Evolutionary conservation across 345 rosid species (phyloP), one percentile per base, ranked within the genome.

Genomic region (Erodium maritimum): DNA sequence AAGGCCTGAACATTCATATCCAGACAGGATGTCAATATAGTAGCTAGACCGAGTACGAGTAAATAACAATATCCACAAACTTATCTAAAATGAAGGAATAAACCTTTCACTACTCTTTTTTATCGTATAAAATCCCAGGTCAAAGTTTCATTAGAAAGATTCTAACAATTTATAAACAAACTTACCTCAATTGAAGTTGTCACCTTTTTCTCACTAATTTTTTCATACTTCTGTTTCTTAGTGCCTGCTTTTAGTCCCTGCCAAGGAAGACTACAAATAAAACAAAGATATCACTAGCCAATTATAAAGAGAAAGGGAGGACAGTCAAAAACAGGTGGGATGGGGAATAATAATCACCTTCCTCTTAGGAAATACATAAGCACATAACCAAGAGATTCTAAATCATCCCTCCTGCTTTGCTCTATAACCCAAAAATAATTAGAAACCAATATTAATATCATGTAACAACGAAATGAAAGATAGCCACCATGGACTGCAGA

Each of bases 371-470:
- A 93, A 61, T 93, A 93, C 91, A 93, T 82, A 65, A 93, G 90
- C 54, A 90, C 96, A 71, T 85, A 93, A 65, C 99, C 99, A 70
- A 93, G 97, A 1, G 97, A 87, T 71, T 90, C 95, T 61, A 90
- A 72, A 83, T 90, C 97, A 75, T 90, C 97, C 77, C 99, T 80
- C 65, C 99, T 83, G 77, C 99, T 93, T 89, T 93, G 99, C 77
- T 93, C 99, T 93, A 53, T 5, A 57, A 7, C 19, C 20, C 37
- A 29, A 1, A 29, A 29, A 29, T 61, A n/a, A n/a, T n/a, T n/a
- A 54, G 46, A 54, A 58, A 21, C 21, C 54, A 63, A 29, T 3
- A 25, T 46, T 16, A 46, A 55, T 51, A 59, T 13, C 2, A 22
- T n/a, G 61, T 19, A 19, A 21, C 19, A 23, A 64, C 48, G 12